Conservation (phyloP, 1,139 yeast species). For the Debaryomyces sp. region DNA sequence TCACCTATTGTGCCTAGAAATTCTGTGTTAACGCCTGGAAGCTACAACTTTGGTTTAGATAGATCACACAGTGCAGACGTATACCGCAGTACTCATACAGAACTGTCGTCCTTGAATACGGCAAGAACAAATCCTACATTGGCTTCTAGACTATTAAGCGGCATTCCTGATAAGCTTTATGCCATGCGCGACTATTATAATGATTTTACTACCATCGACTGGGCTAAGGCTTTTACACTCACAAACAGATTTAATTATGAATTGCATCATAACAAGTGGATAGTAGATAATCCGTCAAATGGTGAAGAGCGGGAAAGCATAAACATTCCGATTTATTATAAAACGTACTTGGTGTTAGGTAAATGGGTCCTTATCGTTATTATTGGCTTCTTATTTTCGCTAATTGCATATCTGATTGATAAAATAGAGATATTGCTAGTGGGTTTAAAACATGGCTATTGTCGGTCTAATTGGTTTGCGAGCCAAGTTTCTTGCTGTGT, state of each 20-base stretch:
- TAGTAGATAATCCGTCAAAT: slow-evolving; percentile 17
- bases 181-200: slow-evolving; percentile 48
- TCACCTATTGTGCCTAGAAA: slow-evolving; percentile 17
- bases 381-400: slow-evolving; percentile 51
- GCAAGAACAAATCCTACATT: slow-evolving; percentile 22
- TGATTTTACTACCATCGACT: slow-evolving; percentile 71
- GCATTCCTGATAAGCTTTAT: slow-evolving; percentile 23
- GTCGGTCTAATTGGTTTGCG: slow-evolving; percentile 48
- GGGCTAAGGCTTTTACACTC: slow-evolving; percentile 56
- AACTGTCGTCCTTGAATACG: slow-evolving; percentile 19
- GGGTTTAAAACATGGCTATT: slow-evolving; percentile 59
- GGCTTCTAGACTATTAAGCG: slow-evolving; percentile 20
- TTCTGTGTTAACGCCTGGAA: slow-evolving; percentile 16
- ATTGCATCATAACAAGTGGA: slow-evolving; percentile 30
- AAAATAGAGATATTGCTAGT: slow-evolving; percentile 52
- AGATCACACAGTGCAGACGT: slow-evolving; percentile 4
- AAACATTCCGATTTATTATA: slow-evolving; percentile 26
- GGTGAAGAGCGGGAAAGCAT: slow-evolving; percentile 2
- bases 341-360: slow-evolving; percentile 30
- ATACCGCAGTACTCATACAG: slow-evolving; percentile 6
- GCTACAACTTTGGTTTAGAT: slow-evolving; percentile 3
- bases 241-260: slow-evolving; percentile 50
- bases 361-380: slow-evolving; percentile 56
- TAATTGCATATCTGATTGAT: slow-evolving; percentile 57
- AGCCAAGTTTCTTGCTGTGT: slow-evolving; percentile 51